Percentiles rank a stretch among this genome's conserved stretches.
These are phyloP conservation scores for Balakata baccata DNA, from an alignment of 345 rosid genomes.

Conservation along the genomic window DNA sequence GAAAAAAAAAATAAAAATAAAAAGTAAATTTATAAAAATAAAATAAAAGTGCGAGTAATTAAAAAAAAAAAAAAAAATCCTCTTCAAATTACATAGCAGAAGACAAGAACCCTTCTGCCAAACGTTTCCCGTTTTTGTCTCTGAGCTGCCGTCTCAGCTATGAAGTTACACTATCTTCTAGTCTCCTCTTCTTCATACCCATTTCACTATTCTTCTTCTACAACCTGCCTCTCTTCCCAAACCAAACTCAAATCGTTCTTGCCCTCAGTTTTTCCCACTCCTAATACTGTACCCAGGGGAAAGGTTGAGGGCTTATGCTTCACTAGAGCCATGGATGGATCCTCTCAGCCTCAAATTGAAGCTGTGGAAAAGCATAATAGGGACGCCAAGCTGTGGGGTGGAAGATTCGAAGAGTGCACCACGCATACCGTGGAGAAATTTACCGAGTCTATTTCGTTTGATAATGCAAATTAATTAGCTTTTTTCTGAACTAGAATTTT, in stretches of 20 bases:
- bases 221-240: neutral
- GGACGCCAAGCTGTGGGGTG: conserved; percentile 94
- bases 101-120: neutral
- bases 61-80: too few species aligned
- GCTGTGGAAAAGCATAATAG: conserved; percentile 20
- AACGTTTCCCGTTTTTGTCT: neutral
- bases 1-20: too few species aligned
- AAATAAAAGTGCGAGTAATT: too few species aligned
- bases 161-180: conserved; percentile 1
- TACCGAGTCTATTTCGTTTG: conserved; percentile 88
- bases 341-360: conserved; percentile 9
- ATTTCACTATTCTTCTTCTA: neutral
- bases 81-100: too few species aligned
- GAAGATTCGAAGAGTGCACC: conserved; percentile 88
- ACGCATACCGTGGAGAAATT: conserved; percentile 82
- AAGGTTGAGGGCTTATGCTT: neutral
- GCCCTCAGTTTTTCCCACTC: neutral
- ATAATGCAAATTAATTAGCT: conserved; percentile 26
- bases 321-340: conserved; percentile 12
- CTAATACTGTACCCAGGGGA: neutral
- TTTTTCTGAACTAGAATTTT: neutral
- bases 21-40: too few species aligned
- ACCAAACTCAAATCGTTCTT: neutral
- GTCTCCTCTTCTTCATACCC: conserved; percentile 3
- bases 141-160: neutral